Evolutionary conservation across 768 basidiomycete genomes (phyloP), one percentile per base, ranked within the genome.

Genomic region (Hericium erinaceus): DNA sequence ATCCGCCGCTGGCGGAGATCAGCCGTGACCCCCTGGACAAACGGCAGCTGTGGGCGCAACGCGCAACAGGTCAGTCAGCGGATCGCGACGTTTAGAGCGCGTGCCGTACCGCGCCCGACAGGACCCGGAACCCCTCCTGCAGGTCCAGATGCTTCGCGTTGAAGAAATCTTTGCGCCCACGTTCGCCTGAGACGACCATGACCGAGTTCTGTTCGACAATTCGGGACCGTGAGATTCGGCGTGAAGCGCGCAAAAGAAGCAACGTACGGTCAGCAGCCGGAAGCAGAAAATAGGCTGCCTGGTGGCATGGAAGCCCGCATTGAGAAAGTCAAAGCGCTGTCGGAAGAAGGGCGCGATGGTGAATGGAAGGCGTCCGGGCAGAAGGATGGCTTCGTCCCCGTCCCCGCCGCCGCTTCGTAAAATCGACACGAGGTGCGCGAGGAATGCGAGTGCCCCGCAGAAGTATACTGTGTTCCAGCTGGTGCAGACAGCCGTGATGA

Each of bases 71-170:
- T 33, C 33, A 33, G 28, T 33, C 1, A 2, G 4, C 4, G 28
- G 4, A 33, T 4, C 28, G 28, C 2, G 28, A 4, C 28, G 1
- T 33, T 33, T 2, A 33, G 18, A 58, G 58, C 10, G 4, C 40
- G 54, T 8, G 26, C 80, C 85, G 62, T 68, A 89, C 88, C 56
- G 85, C 87, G 53, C 87, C 88, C 52, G 85, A 87, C 60, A 91
- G 77, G 65, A 87, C 80, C 65, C 83, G 86, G 75, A 88, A 90
- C 5, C 87, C 88, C 73, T 88, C 86, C 44, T 82, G 84, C 53
- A 91, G 78, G 69, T 89, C 86, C 60, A 91, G 80, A 20, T 79
- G 79, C 69, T 81, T 83, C 57, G 84, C 80, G 2, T 77, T 77
- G 64, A 89, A 87, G 70, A 89, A 89, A 3, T 81, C 76, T 56